phyloP scores from a whole-genome alignment of 2,329 filamentous ascomycete genomes.

The Xylariaceae sp. region DNA sequence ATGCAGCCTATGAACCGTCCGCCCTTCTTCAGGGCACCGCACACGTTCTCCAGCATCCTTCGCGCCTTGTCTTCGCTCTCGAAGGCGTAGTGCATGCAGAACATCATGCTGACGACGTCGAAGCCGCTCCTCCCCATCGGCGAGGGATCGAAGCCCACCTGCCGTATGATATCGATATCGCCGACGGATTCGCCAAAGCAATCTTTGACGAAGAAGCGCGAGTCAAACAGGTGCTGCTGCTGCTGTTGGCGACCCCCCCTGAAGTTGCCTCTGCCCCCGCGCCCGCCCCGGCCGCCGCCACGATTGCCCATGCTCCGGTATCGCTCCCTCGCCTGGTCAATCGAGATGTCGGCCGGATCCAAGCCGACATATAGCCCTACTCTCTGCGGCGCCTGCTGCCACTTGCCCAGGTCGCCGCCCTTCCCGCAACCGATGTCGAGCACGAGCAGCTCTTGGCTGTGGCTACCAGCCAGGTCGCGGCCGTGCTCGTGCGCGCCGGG shows the following conservation, averaged over 20 bases:
- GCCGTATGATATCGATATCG: slow-evolving; percentile 70
- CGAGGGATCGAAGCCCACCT: slow-evolving; percentile 81
- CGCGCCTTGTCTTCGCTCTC: slow-evolving; percentile 85
- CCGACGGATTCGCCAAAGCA: slow-evolving; percentile 82
- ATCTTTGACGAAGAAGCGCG: slow-evolving; percentile 83
- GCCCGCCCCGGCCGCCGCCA: slow-evolving; percentile 42
- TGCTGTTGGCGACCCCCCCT: slow-evolving; percentile 41
- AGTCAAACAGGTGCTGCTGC: slow-evolving; percentile 63
- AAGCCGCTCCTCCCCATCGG: slow-evolving; percentile 73
- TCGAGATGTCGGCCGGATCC: slow-evolving; percentile 86
- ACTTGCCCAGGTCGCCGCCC: slow-evolving; percentile 90
- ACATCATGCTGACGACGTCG: slow-evolving; percentile 98
- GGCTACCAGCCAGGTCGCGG: slow-evolving; percentile 29
- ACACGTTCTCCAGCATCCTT: slow-evolving; percentile 88
- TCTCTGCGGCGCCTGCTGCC: slow-evolving; percentile 85
- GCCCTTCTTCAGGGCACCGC: slow-evolving; percentile 83
- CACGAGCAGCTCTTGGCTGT: slow-evolving; percentile 62
- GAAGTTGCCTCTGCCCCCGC: slow-evolving; percentile 40
- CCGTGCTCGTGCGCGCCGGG: slow-evolving; percentile 51
- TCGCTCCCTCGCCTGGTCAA: slow-evolving; percentile 81
- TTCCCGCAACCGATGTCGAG: slow-evolving; percentile 96
- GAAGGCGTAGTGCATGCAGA: slow-evolving; percentile 98
- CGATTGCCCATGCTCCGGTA: slow-evolving; percentile 65
- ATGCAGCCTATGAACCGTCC: slow-evolving; percentile 92
- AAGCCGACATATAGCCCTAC: slow-evolving; percentile 92